phyloP scores from a whole-genome alignment of 495 filamentous ascomycete genomes.

The Penicillium lividum region DNA sequence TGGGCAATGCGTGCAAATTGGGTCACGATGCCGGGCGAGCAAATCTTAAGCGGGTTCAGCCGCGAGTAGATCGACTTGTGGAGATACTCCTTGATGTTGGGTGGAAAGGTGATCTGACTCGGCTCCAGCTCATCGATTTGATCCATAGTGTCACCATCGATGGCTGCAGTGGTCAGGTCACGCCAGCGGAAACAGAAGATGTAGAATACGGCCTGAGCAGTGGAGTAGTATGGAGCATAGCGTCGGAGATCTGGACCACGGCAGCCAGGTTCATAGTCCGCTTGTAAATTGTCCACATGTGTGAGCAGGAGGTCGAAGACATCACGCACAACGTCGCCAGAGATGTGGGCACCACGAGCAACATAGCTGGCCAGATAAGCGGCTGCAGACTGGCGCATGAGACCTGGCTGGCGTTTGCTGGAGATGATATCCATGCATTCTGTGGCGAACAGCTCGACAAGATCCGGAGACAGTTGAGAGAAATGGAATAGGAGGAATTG shows the following conservation, averaged over 20 bases:
- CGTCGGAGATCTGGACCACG: slow-evolving; percentile 80
- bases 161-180: slow-evolving; percentile 67
- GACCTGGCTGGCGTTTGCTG: slow-evolving; percentile 59
- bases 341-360: slow-evolving; percentile 78
- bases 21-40: slow-evolving; percentile 85
- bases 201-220: slow-evolving; percentile 84
- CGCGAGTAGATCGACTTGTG: slow-evolving; percentile 74
- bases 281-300: slow-evolving; percentile 68
- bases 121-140: slow-evolving; percentile 55
- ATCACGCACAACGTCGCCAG: slow-evolving; percentile 69
- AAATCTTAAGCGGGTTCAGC: slow-evolving; percentile 94
- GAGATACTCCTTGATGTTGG: slow-evolving; percentile 69
- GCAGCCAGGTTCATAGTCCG: slow-evolving; percentile 64
- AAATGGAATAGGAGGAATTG: slow-evolving; percentile 96
- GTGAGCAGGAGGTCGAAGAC: slow-evolving; percentile 74
- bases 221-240: slow-evolving; percentile 83
- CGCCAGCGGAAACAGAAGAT: slow-evolving; percentile 99
- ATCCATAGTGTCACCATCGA: slow-evolving; percentile 50
- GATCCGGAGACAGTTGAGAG: slow-evolving; percentile 69
- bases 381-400: slow-evolving; percentile 77
- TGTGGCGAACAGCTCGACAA: slow-evolving; percentile 80
- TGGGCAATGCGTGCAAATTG: slow-evolving; percentile 86
- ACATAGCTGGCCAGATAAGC: slow-evolving; percentile 95
- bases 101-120: slow-evolving; percentile 71
- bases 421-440: slow-evolving; percentile 71